Evolutionary conservation across 2,329 filamentous ascomycete genomes (phyloP).

Genomic region (Fusarium keratoplasticum): DNA sequence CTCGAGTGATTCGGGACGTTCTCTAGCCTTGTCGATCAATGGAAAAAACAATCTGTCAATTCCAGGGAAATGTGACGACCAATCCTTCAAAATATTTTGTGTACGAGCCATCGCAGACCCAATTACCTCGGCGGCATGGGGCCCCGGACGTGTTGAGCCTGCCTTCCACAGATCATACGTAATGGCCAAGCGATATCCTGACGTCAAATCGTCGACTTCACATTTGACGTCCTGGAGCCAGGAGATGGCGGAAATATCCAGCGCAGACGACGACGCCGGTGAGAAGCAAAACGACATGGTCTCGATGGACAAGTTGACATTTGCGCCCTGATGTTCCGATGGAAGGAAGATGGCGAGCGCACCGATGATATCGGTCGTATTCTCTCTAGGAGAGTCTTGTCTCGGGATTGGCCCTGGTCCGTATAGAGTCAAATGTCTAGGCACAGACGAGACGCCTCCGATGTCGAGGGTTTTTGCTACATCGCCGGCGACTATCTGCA

Average conservation of each 20-base stretch:
- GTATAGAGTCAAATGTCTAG: conserved; percentile 14
- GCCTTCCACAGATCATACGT: conserved; percentile 15
- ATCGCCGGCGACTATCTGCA: not conserved
- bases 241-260: conserved; percentile 20
- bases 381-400: not conserved
- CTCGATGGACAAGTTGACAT: conserved; percentile 19
- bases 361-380: not conserved
- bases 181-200: conserved; percentile 21
- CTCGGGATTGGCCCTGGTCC: conserved; percentile 3
- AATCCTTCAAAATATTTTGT: too few species aligned
- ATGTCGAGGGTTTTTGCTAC: not conserved
- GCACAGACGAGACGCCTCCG: not conserved
- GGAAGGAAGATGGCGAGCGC: conserved; percentile 22
- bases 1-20: not conserved
- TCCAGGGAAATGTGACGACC: not conserved
- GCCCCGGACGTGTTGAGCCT: not conserved
- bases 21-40: not conserved
- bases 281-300: not conserved
- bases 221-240: conserved; percentile 13
- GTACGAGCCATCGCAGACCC: not conserved
- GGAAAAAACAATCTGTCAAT: conserved; percentile 11
- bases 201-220: conserved; percentile 12
- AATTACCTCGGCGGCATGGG: not conserved
- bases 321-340: conserved; percentile 18
- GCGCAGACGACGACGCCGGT: conserved; percentile 6